A percentile compares a stretch with the other conserved stretches of the same genome.
These are phyloP conservation scores for Phytophthora idaei DNA, from an alignment of 352 stramenopile species.

Conservation along the genomic window DNA sequence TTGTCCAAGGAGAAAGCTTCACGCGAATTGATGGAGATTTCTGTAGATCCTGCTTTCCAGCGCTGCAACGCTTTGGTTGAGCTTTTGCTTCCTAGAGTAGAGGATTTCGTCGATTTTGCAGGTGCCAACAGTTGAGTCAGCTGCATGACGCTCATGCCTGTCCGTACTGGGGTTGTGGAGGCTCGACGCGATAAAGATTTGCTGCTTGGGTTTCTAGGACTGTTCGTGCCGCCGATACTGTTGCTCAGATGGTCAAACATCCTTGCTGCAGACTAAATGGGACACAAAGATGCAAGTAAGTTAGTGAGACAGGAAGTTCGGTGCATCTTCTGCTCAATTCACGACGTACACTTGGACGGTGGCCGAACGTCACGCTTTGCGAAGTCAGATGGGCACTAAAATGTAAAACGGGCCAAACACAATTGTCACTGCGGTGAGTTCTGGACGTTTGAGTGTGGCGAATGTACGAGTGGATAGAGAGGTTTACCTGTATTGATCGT, in stretches of 20 bases:
- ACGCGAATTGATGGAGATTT: neutral
- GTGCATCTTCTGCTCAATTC: slow-evolving; percentile 11
- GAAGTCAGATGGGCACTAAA: slow-evolving; percentile 46
- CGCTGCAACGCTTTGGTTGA: slow-evolving; percentile 20
- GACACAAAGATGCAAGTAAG: slow-evolving; percentile 12
- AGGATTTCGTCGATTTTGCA: slow-evolving; percentile 25
- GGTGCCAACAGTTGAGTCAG: slow-evolving; percentile 60
- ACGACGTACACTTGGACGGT: slow-evolving; percentile 59
- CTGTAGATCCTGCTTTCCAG: slow-evolving; percentile 11
- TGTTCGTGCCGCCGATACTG: slow-evolving; percentile 28
- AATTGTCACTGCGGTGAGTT: slow-evolving; percentile 14
- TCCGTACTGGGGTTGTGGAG: slow-evolving; percentile 41
- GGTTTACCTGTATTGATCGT: slow-evolving; percentile 51
- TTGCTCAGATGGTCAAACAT: slow-evolving; percentile 76
- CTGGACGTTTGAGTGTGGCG: slow-evolving; percentile 15
- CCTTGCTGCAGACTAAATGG: slow-evolving; percentile 60
- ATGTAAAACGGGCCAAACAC: slow-evolving; percentile 5
- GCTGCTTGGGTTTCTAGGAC: slow-evolving; percentile 24
- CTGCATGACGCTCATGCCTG: slow-evolving; percentile 74
- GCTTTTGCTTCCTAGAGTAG: slow-evolving; percentile 19
- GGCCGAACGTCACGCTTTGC: slow-evolving; percentile 69
- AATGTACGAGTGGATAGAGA: neutral
- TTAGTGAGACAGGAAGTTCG: slow-evolving; percentile 5
- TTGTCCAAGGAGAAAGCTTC: slow-evolving; percentile 27
- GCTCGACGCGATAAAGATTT: slow-evolving; percentile 18